phyloP scores from a whole-genome alignment of 352 stramenopile genomes.

The Phytophthora multivora region DNA sequence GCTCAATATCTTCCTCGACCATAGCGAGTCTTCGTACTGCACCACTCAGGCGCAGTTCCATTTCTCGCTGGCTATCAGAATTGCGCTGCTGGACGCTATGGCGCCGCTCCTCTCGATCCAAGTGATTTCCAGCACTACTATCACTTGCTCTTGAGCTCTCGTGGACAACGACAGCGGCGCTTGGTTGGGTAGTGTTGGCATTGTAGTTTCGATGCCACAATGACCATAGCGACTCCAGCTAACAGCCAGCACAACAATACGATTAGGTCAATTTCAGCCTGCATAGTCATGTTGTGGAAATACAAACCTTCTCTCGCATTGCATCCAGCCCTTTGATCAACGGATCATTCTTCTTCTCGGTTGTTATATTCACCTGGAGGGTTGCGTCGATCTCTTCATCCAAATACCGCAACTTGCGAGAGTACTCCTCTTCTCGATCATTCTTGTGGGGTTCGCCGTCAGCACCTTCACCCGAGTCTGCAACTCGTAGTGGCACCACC shows the following conservation, averaged over 20 bases:
- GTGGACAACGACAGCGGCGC: neutral
- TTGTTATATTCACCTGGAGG: conserved; percentile 68
- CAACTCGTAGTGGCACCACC: conserved; percentile 39
- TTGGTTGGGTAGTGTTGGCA: conserved; percentile 19
- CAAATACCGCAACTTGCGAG: conserved; percentile 63
- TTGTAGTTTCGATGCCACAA: conserved; percentile 77
- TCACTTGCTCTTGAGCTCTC: conserved; percentile 7
- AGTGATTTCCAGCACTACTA: conserved; percentile 3
- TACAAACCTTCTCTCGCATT: conserved; percentile 68
- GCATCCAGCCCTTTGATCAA: conserved; percentile 68
- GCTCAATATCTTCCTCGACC: conserved; percentile 72
- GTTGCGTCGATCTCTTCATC: conserved; percentile 72
- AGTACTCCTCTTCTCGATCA: conserved; percentile 54
- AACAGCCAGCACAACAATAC: conserved; percentile 2
- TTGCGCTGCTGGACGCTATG: conserved; percentile 26
- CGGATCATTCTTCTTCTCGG: conserved; percentile 80
- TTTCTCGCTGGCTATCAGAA: conserved; percentile 48
- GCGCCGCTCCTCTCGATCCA: conserved; percentile 12
- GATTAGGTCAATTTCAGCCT: neutral
- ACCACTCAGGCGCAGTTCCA: conserved; percentile 66
- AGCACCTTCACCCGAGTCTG: conserved; percentile 9
- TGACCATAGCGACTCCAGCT: conserved; percentile 62
- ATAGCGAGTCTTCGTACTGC: conserved; percentile 55
- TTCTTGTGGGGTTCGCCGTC: conserved; percentile 30
- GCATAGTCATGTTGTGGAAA: neutral